Conservation (phyloP, 2,329 filamentous ascomycete species). For the Xylariaceae sp. region DNA sequence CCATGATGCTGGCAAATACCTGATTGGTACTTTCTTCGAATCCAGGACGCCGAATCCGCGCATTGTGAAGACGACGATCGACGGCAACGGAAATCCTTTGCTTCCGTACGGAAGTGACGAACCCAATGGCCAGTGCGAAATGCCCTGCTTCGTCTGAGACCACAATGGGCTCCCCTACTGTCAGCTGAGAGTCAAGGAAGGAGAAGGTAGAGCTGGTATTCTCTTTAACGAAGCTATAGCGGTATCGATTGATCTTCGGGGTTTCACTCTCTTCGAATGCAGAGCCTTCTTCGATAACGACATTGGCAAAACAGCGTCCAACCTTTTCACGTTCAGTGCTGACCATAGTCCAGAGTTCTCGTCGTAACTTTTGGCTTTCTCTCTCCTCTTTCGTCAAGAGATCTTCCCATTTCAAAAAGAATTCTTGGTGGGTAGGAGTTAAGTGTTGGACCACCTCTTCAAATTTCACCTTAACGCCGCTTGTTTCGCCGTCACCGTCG, state of each 20-base stretch:
- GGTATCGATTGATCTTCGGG: conserved; percentile 88
- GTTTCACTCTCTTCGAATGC: conserved; percentile 71
- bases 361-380: conserved; percentile 82
- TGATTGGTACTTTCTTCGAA: conserved; percentile 84
- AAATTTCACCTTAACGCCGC: conserved; percentile 82
- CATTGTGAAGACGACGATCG: conserved; percentile 87
- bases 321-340: conserved; percentile 87
- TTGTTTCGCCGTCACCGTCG: conserved; percentile 79
- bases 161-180: conserved; percentile 89
- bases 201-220: conserved; percentile 69
- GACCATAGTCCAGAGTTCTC: conserved; percentile 96
- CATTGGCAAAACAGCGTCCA: conserved; percentile 87
- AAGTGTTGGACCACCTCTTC: conserved; percentile 80
- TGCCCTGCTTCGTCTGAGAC: conserved; percentile 94
- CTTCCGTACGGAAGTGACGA: conserved; percentile 78
- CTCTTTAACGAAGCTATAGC: conserved; percentile 83
- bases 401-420: conserved; percentile 94
- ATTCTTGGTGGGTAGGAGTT: conserved; percentile 75
- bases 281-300: conserved; percentile 82
- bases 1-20: conserved; percentile 90
- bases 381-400: conserved; percentile 94
- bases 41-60: conserved; percentile 74
- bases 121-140: conserved; percentile 93
- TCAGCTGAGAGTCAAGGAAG: conserved; percentile 89
- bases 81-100: conserved; percentile 85